Percentiles rank a stretch among this genome's conserved stretches.
phyloP scores from a whole-genome alignment of 371 early-diverging fungal species.

The Mortierella sp. region DNA sequence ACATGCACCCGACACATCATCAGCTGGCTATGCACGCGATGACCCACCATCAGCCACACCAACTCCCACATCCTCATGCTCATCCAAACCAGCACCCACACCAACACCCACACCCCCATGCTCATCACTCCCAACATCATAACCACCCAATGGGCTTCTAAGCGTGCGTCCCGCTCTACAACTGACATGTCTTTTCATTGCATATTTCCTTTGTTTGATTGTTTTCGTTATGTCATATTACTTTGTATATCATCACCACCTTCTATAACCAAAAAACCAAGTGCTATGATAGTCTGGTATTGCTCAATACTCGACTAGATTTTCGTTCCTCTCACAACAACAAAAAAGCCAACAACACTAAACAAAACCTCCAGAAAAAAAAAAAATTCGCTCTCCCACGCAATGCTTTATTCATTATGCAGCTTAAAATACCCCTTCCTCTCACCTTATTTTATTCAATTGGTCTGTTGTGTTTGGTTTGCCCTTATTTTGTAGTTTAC shows the following conservation, averaged over 20 bases:
- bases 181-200: not conserved
- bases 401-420: not conserved
- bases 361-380: not conserved
- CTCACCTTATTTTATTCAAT: not conserved
- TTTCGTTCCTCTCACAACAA: not conserved
- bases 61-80: constrained; percentile 46
- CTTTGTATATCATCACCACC: constrained; percentile 6
- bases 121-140: constrained; percentile 24
- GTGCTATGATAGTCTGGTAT: not conserved
- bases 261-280: no score
- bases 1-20: constrained; percentile 39
- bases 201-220: not conserved
- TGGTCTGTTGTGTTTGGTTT: not conserved
- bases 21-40: constrained; percentile 36
- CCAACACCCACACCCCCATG: constrained; percentile 11
- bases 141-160: constrained; percentile 41
- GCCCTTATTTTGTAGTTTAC: no score
- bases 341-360: no score
- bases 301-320: constrained; percentile 6
- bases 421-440: not conserved
- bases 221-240: constrained; percentile 6
- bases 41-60: constrained; percentile 50
- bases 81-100: constrained; percentile 40
- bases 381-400: not conserved
- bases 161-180: constrained; percentile 11